Percentiles rank a stretch among this genome's conserved stretches.
Conservation (phyloP, 495 filamentous ascomycete genomes). For the Thozetella sp. region DNA sequence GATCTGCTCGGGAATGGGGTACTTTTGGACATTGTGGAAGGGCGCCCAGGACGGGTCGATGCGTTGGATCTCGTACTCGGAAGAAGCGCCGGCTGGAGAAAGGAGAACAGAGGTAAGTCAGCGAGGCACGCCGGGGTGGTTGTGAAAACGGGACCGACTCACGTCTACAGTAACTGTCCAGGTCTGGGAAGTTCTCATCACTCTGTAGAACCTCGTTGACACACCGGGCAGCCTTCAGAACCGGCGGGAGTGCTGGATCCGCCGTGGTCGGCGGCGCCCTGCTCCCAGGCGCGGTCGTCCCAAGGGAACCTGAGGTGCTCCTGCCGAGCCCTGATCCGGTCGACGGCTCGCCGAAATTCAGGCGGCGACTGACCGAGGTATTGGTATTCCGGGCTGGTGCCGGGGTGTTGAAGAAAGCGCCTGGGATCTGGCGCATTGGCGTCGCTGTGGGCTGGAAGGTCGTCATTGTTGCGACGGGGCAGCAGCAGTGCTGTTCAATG, state of each 20-base stretch:
- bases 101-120: slow-evolving; percentile 10
- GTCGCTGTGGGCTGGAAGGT: slow-evolving; percentile 56
- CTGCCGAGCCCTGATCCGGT: slow-evolving; percentile 1
- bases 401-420: slow-evolving; percentile 75
- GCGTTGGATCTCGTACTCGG: slow-evolving; percentile 79
- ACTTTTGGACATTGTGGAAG: slow-evolving; percentile 79
- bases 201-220: slow-evolving; percentile 75
- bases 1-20: slow-evolving; percentile 84
- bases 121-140: not conserved
- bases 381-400: slow-evolving; percentile 37
- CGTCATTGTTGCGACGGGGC: slow-evolving; percentile 42
- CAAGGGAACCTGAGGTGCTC: not conserved
- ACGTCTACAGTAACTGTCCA: slow-evolving; percentile 91
- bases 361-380: slow-evolving; percentile 36
- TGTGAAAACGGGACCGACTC: slow-evolving; percentile 35
- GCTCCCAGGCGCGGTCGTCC: slow-evolving; percentile 1
- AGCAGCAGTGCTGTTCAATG: slow-evolving; percentile 5
- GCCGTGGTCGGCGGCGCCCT: not conserved
- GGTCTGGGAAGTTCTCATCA: slow-evolving; percentile 82
- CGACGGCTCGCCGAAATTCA: slow-evolving; percentile 30
- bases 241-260: slow-evolving; percentile 42
- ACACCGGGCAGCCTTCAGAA: slow-evolving; percentile 80
- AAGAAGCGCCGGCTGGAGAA: slow-evolving; percentile 69
- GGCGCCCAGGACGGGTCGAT: slow-evolving; percentile 76
- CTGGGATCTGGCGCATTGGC: slow-evolving; percentile 67